These are phyloP conservation scores for Westerdykella sp. DNA, from an alignment of 2,329 filamentous ascomycete species.

Conservation along the genomic window DNA sequence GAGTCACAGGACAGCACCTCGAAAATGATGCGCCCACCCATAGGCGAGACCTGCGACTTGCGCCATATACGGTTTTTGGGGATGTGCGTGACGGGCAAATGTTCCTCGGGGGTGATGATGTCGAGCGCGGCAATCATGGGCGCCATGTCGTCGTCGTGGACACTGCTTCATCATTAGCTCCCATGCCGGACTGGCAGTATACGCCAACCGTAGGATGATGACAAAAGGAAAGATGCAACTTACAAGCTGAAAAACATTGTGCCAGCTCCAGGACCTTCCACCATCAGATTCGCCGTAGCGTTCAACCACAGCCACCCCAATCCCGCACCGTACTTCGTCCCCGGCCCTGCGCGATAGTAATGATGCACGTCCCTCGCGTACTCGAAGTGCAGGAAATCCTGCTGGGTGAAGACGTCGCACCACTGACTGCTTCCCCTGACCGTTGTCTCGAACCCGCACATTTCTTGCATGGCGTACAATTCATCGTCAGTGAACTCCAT, in stretches of 20 bases:
- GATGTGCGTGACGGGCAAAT: conserved; percentile 45
- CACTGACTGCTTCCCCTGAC: conserved; percentile 50
- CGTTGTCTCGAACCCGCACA: conserved; percentile 55
- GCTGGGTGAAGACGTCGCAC: conserved; percentile 51
- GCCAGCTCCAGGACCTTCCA: conserved; percentile 41
- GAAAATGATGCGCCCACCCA: conserved; percentile 52
- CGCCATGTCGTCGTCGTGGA: conserved; percentile 55
- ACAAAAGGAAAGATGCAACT: conserved; percentile 3
- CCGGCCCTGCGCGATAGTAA: conserved; percentile 54
- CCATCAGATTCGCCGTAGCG: conserved; percentile 47
- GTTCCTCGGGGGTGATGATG: conserved; percentile 40
- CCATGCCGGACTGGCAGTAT: neutral
- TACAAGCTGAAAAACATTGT: conserved; percentile 54
- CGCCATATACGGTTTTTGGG: conserved; percentile 45
- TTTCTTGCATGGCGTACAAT: conserved; percentile 55
- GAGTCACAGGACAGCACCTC: conserved; percentile 44
- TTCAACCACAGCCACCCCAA: conserved; percentile 57
- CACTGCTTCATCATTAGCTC: conserved; percentile 24
- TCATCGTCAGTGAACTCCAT: conserved; percentile 41
- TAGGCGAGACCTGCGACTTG: conserved; percentile 51
- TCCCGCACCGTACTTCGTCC: conserved; percentile 47
- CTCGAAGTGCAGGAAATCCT: conserved; percentile 52
- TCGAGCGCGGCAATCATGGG: conserved; percentile 50
- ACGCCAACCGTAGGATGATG: neutral
- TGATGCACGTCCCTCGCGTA: conserved; percentile 55